These are phyloP conservation scores for Melampsora larici-populina DNA, from an alignment of 1,284 basidiomycete species.

Conservation along the genomic window DNA sequence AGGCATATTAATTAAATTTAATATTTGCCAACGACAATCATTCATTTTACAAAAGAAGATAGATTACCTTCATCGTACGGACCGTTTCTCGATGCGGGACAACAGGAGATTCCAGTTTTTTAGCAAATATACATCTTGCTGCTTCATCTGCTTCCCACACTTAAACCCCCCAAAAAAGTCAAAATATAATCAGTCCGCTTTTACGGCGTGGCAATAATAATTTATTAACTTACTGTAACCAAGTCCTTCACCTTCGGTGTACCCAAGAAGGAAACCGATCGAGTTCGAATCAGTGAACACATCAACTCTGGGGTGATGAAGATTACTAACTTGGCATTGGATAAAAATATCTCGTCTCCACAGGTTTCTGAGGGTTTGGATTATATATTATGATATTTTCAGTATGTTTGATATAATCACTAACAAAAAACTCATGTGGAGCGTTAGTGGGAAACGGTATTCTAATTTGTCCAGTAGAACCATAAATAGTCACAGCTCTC, in stretches of 20 bases:
- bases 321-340: not conserved
- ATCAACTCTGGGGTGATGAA: not conserved
- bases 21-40: not conserved
- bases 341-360: not conserved
- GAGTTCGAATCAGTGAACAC: not conserved
- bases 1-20: not conserved
- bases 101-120: constrained; percentile 13
- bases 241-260: not conserved
- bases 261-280: not conserved
- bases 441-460: constrained; percentile 5
- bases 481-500: constrained; percentile 33
- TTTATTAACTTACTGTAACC: not conserved
- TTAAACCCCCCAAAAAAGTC: constrained; percentile 43
- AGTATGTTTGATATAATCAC: not conserved
- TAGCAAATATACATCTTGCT: constrained; percentile 51
- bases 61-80: constrained; percentile 34
- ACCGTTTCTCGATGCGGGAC: constrained; percentile 32
- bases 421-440: not conserved
- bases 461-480: constrained; percentile 27
- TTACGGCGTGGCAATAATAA: not conserved
- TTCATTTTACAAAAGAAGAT: not conserved
- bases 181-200: not conserved
- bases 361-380: not conserved
- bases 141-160: constrained; percentile 56
- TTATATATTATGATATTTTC: no score